Percentiles rank a stretch among this genome's conserved stretches.
phyloP scores from a whole-genome alignment of 148 eudicot genomes.

The Amaranthus cruentus region DNA sequence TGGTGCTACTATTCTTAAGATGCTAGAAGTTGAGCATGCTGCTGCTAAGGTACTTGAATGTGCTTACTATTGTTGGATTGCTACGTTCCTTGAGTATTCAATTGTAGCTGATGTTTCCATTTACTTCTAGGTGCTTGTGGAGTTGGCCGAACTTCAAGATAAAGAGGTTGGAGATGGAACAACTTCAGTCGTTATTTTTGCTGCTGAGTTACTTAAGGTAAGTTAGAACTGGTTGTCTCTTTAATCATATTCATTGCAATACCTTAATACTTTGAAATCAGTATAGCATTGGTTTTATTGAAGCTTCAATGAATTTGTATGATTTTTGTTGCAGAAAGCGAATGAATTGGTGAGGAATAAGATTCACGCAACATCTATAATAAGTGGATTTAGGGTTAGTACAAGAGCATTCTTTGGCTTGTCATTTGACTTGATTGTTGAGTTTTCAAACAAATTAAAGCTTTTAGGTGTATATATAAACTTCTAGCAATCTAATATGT shows the following conservation, averaged over 20 bases:
- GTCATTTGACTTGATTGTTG: not conserved
- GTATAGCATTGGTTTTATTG: not conserved
- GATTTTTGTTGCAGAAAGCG: slow-evolving; percentile 56
- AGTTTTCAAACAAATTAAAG: not conserved
- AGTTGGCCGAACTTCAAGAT: slow-evolving; percentile 97
- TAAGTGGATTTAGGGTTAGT: slow-evolving; percentile 87
- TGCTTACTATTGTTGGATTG: not conserved
- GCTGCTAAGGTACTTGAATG: slow-evolving; percentile 71
- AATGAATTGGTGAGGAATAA: slow-evolving; percentile 92
- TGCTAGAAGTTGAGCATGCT: slow-evolving; percentile 97
- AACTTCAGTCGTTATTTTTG: slow-evolving; percentile 92
- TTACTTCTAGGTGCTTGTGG: slow-evolving; percentile 70
- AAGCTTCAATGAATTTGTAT: slow-evolving; percentile 3
- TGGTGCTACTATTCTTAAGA: slow-evolving; percentile 89
- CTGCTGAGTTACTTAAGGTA: slow-evolving; percentile 98
- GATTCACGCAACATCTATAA: slow-evolving; percentile 91
- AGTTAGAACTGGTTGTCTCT: not conserved
- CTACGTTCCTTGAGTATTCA: not conserved
- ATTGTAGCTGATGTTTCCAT: not conserved
- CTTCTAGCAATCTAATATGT: not conserved
- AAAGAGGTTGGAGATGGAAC: slow-evolving; percentile 99
- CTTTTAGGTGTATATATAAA: not conserved
- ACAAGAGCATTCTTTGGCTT: not conserved
- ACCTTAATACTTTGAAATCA: not conserved
- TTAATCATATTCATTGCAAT: not conserved